phyloP scores from a whole-genome alignment of 805 yeast species.

The Candida wancherniae region DNA sequence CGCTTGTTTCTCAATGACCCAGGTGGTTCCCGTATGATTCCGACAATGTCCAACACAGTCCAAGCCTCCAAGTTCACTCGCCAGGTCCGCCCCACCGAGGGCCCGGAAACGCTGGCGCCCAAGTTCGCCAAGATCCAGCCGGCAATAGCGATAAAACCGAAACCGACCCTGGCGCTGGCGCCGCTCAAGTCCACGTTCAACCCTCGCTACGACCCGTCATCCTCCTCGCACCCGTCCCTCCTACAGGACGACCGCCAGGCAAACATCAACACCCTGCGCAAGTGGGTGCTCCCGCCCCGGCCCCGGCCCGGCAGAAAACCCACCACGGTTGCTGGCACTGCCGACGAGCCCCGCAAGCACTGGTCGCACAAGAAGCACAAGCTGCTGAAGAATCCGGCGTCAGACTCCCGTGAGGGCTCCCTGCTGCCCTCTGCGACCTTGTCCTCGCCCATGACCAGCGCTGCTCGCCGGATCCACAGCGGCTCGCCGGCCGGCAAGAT shows the following conservation, averaged over 20 bases:
- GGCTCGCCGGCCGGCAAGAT: too few species aligned
- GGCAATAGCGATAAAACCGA: slow-evolving; percentile 37
- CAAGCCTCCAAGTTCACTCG: too few species aligned
- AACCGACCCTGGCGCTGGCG: slow-evolving; percentile 23
- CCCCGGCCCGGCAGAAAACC: slow-evolving; percentile 71
- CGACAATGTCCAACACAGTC: too few species aligned
- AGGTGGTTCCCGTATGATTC: too few species aligned
- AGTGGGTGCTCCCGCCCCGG: slow-evolving; percentile 82
- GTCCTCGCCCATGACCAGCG: not conserved
- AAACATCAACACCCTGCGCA: slow-evolving; percentile 57
- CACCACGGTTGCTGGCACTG: slow-evolving; percentile 1
- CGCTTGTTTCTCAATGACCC: too few species aligned
- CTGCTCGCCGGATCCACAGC: too few species aligned
- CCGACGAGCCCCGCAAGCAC: slow-evolving; percentile 3
- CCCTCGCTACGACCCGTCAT: slow-evolving; percentile 16
- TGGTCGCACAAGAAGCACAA: slow-evolving; percentile 4
- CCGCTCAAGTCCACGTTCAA: slow-evolving; percentile 25
- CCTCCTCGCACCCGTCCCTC: slow-evolving; percentile 6
- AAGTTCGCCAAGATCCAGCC: slow-evolving; percentile 37
- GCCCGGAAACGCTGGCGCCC: too few species aligned
- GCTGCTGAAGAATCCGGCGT: not conserved
- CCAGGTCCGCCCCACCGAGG: too few species aligned
- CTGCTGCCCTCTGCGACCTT: slow-evolving; percentile 1
- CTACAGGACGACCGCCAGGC: slow-evolving; percentile 13
- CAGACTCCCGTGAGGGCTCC: not conserved